Evolutionary conservation across 2,329 filamentous ascomycete species (phyloP), one percentile per base, ranked within the genome.

Genomic region (Alternaria sp.): DNA sequence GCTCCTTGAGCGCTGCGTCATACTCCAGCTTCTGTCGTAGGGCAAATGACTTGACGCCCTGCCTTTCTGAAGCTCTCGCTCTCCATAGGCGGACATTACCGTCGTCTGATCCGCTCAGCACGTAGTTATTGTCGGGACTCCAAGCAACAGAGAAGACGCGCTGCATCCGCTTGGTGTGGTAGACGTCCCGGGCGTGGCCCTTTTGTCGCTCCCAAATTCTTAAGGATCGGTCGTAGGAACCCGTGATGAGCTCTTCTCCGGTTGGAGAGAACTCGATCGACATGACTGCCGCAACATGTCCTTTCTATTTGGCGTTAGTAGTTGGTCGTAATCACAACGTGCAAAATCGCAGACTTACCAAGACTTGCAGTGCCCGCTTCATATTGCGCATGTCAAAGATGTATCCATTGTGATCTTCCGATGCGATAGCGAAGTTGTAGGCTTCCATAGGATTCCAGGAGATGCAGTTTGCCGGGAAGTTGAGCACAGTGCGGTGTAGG

Each of bases 151-250:
- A 89, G 81, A 96, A 96, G 55, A 97, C 93, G 68, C 94, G 87
- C 81, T 98, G 94, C 94, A 97, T 97, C 63, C 95, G 88, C 80
- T 97, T 96, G 17, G 95, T 98, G 81, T 98, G 93, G 80, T 98
- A 99, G 48, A 97, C 88, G 73, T 99, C 95, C 68, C 93, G 86
- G 13, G 91, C 93, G 78, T 95, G 92, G 24, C 94, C 94, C 61
- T 89, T 83, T 65, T 89, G 86, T 56, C 91, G 86, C 74, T 87
- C 87, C 91, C 93, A 98, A 49, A 98, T 81, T 50, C 95, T 88
- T 51, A 99, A 84, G 4, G 92, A 97, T 61, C 93, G 88, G 74
- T 96, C 92, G 80, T 95, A 96, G 0, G 90, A 93, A 5, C 92
- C 95, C 13, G 90, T 92, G 21, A 98, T 92, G 44, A 99, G 86